Evolutionary conservation across 805 yeast genomes (phyloP).

Genomic region (Debaryomyces tyrocola): DNA sequence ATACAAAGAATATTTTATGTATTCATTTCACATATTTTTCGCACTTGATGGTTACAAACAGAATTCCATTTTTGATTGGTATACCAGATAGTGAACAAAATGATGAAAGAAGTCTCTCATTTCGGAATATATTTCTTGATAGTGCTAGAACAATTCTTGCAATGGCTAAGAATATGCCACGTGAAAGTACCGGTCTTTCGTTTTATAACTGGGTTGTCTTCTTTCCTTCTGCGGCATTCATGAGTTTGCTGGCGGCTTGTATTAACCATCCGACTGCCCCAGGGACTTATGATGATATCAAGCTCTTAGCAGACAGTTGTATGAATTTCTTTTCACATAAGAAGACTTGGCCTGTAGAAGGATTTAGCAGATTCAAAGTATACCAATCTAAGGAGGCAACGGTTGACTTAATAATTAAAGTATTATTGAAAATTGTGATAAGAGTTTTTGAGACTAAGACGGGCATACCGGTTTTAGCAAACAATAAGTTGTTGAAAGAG

Average conservation of each 20-base stretch:
- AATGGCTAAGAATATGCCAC: constrained; percentile 21
- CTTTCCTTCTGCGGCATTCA: constrained; percentile 33
- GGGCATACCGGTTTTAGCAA: constrained; percentile 12
- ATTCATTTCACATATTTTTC: constrained; percentile 31
- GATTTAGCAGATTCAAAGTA: constrained; percentile 1
- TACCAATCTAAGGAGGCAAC: constrained; percentile 18
- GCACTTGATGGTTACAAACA: constrained; percentile 25
- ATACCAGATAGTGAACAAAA: constrained; percentile 12
- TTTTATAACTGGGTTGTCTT: constrained; percentile 32
- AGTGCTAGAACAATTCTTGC: constrained; percentile 28
- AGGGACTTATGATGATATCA: constrained; percentile 28
- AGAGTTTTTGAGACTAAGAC: constrained; percentile 21
- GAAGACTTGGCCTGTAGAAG: not conserved
- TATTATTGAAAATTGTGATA: constrained; percentile 20
- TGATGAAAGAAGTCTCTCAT: constrained; percentile 11
- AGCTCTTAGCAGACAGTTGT: constrained; percentile 24
- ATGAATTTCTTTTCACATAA: constrained; percentile 12
- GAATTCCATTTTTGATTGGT: constrained; percentile 25
- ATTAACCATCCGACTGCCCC: constrained; percentile 29
- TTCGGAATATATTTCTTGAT: constrained; percentile 23
- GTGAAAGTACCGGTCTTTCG: constrained; percentile 18
- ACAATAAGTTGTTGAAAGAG: constrained; percentile 14
- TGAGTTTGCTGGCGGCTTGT: constrained; percentile 27
- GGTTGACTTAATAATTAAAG: constrained; percentile 18
- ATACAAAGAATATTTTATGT: constrained; percentile 16